Conservation (phyloP, 805 yeast genomes). For the Saturnispora hagleri region DNA sequence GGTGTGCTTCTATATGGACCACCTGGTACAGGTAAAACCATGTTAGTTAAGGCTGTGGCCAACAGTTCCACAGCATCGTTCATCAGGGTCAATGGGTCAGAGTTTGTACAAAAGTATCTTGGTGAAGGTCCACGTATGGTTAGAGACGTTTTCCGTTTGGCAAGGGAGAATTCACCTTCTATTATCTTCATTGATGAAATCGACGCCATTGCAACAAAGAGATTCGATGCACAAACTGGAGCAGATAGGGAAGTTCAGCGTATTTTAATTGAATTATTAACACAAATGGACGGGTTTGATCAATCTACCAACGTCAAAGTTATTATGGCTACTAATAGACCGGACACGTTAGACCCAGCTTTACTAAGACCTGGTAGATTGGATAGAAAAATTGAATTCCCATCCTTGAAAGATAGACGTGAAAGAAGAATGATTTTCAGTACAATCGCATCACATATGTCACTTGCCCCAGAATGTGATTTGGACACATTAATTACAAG, state of each 20-base stretch:
- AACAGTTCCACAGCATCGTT: constrained; percentile 92
- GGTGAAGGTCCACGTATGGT: constrained; percentile 99
- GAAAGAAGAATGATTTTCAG: constrained; percentile 94
- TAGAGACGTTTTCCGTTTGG: constrained; percentile 93
- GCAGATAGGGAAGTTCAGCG: constrained; percentile 99
- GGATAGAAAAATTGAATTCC: constrained; percentile 97
- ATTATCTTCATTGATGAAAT: constrained; percentile 97
- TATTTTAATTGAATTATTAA: constrained; percentile 85
- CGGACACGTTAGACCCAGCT: constrained; percentile 99
- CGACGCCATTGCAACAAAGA: constrained; percentile 97
- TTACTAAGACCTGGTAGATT: constrained; percentile 95
- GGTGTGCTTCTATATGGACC: constrained; percentile 98
- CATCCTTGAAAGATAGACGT: constrained; percentile 91
- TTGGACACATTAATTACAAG: constrained; percentile 89
- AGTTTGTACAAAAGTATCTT: constrained; percentile 92
- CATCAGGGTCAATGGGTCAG: constrained; percentile 95
- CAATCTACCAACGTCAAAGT: constrained; percentile 93
- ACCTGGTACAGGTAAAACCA: constrained; percentile 98
- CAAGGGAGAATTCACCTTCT: constrained; percentile 95
- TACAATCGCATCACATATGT: constrained; percentile 95
- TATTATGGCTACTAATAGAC: constrained; percentile 98
- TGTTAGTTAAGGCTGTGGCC: constrained; percentile 98
- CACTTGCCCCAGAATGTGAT: constrained; percentile 95
- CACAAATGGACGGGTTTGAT: constrained; percentile 99
- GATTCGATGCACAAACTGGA: constrained; percentile 99